Base-by-base conservation (phyloP, 2,329 filamentous ascomycete species). In the Coniochaeta prunicola region DNA sequence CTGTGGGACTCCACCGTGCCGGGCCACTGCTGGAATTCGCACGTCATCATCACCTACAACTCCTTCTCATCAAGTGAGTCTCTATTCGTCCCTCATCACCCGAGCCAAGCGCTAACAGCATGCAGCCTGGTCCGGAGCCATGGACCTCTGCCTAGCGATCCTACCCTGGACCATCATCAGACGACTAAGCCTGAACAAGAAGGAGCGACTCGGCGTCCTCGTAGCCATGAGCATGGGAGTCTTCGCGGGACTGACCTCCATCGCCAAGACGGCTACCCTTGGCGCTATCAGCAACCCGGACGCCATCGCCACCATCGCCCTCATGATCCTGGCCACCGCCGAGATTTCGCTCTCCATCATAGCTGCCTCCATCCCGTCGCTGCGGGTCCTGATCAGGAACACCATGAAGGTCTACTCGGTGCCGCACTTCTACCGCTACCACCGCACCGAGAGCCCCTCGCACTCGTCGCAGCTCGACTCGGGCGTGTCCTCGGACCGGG, bases 201-300 rank as follows among this genome's bases (percentile, higher is more conserved):
- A 65, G 28, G 69, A 71, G 48, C 66, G 67, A 34, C 53, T 71
- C 4, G 67, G 69, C 15, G 67, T 69, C 3, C 64, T 65, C 6
- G 59, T 65, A 2, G 70, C 68, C 19, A 71, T 71, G 69, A 69
- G 68, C 58, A 68, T 71, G 58, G 69, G 69, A 2, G 34, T 72
- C 19, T 65, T 71, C 63, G 66, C 67, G 24, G 64, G 64, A 1
- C 61, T 60, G 0, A 65, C 66, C 3, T 63, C 66, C 34, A 58
- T 68, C 12, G 61, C 66, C 26, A 71, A 69, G 61, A 68, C 62
- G 17, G 60, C 60, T 4, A 62, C 59, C 56, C 53, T 67, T 9
- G 48, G 61, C 17, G 34, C 61, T 2, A 60, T 64, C 4, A 54
- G 56, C 31, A 62, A 60, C 53, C 45, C 60, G n/a, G 59, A 66